phyloP scores from a whole-genome alignment of 805 yeast genomes.

The Candida corydali region DNA sequence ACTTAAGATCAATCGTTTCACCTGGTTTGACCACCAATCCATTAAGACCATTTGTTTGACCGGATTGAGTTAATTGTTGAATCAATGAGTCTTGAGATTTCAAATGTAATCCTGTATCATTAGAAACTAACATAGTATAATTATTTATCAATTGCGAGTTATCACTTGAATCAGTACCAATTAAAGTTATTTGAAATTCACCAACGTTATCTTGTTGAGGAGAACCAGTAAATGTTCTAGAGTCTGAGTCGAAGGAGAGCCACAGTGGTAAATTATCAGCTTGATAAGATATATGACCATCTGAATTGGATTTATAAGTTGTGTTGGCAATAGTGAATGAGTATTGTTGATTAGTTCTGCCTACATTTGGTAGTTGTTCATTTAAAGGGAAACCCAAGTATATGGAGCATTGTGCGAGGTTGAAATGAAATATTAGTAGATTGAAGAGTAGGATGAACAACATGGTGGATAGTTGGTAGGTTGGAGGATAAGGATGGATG shows the following conservation, averaged over 20 bases:
- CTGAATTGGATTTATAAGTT: constrained; percentile 51
- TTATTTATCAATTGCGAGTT: constrained; percentile 37
- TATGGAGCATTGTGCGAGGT: constrained; percentile 39
- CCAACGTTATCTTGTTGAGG: constrained; percentile 48
- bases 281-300: constrained; percentile 47
- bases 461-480: constrained; percentile 2
- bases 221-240: constrained; percentile 66
- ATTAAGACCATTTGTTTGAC: constrained; percentile 71
- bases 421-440: constrained; percentile 8
- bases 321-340: constrained; percentile 63
- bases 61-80: constrained; percentile 55
- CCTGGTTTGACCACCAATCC: constrained; percentile 76
- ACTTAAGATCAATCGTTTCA: constrained; percentile 58
- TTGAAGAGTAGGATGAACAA: constrained; percentile 8
- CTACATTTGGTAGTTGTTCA: constrained; percentile 85
- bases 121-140: constrained; percentile 60
- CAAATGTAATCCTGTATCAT: constrained; percentile 50
- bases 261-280: constrained; percentile 66
- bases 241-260: constrained; percentile 64
- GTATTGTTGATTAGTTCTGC: constrained; percentile 61
- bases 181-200: constrained; percentile 42
- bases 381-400: constrained; percentile 70
- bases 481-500: neutral
- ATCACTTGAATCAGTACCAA: constrained; percentile 64
- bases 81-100: constrained; percentile 40